Evolutionary conservation across 2,329 filamentous ascomycete species (phyloP).

Genomic region (Aspergillus novofumigatus): DNA sequence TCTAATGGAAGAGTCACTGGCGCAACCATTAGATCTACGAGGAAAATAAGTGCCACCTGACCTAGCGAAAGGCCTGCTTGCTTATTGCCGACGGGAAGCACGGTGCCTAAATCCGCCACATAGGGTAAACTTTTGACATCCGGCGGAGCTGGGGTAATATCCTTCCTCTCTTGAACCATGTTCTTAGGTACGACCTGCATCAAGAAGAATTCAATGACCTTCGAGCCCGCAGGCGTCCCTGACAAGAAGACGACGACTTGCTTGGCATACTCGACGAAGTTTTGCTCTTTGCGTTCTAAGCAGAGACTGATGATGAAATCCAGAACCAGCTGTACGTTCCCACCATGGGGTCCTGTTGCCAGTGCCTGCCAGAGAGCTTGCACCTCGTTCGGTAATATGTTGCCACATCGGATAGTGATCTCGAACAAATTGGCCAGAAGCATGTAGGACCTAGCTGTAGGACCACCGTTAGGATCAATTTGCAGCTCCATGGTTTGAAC

Average conservation of each 20-base stretch:
- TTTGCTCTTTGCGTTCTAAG: constrained; percentile 89
- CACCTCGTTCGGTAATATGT: constrained; percentile 87
- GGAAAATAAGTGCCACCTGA: constrained; percentile 84
- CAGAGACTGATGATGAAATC: constrained; percentile 96
- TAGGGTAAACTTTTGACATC: constrained; percentile 78
- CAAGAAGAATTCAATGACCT: constrained; percentile 89
- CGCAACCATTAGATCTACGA: constrained; percentile 94
- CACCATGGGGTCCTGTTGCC: constrained; percentile 84
- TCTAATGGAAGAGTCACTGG: constrained; percentile 76
- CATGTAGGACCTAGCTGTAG: constrained; percentile 89
- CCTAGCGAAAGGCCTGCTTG: constrained; percentile 87
- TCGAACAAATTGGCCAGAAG: constrained; percentile 91
- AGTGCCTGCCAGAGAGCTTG: constrained; percentile 96
- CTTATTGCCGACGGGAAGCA: constrained; percentile 83
- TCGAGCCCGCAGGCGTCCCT: constrained; percentile 76
- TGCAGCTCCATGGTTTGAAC: constrained; percentile 91
- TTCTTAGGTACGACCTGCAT: constrained; percentile 88
- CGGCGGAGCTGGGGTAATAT: constrained; percentile 58
- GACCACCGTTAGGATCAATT: constrained; percentile 84
- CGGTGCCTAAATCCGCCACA: constrained; percentile 75
- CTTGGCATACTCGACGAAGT: constrained; percentile 96
- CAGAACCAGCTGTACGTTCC: constrained; percentile 89
- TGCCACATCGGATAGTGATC: constrained; percentile 89
- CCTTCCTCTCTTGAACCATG: constrained; percentile 92
- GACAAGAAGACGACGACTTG: constrained; percentile 97